These are phyloP conservation scores for Exsudoporus frostii DNA, from an alignment of 768 basidiomycete genomes.

Conservation along the genomic window DNA sequence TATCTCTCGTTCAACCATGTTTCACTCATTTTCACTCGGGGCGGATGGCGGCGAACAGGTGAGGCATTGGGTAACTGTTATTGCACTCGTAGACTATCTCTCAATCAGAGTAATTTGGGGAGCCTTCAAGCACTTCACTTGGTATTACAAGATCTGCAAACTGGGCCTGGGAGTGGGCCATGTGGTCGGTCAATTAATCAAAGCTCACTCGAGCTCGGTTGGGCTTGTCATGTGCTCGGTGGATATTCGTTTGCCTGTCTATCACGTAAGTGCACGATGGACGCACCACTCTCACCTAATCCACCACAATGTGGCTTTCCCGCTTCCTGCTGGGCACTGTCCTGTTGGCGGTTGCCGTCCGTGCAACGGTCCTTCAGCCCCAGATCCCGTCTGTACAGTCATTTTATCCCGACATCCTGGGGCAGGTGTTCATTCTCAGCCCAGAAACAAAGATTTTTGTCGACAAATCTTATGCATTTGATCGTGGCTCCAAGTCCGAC, in stretches of 20 bases:
- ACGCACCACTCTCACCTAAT: neutral
- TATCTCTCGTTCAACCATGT: neutral
- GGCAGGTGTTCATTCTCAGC: slow-evolving; percentile 29
- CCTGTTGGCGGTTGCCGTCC: neutral
- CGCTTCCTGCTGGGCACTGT: neutral
- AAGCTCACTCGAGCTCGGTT: too few species aligned
- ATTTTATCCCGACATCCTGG: slow-evolving; percentile 24
- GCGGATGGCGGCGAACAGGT: neutral
- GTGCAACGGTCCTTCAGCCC: slow-evolving; percentile 14
- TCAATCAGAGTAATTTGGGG: neutral
- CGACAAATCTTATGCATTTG: slow-evolving; percentile 27
- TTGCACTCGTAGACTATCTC: neutral
- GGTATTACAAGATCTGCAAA: too few species aligned
- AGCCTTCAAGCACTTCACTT: neutral
- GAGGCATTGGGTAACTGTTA: neutral
- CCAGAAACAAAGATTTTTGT: slow-evolving; percentile 35
- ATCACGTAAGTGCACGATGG: neutral
- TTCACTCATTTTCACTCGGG: neutral
- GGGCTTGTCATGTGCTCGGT: too few species aligned
- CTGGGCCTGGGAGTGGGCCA: neutral
- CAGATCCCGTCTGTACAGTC: slow-evolving; percentile 40
- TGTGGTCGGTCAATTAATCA: neutral
- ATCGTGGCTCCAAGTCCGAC: slow-evolving; percentile 6
- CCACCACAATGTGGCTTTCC: slow-evolving; percentile 1
- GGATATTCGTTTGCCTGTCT: too few species aligned